Evolutionary conservation across 805 yeast species (phyloP), one percentile per base, ranked within the genome.

Genomic region (Starmera pachycereana): DNA sequence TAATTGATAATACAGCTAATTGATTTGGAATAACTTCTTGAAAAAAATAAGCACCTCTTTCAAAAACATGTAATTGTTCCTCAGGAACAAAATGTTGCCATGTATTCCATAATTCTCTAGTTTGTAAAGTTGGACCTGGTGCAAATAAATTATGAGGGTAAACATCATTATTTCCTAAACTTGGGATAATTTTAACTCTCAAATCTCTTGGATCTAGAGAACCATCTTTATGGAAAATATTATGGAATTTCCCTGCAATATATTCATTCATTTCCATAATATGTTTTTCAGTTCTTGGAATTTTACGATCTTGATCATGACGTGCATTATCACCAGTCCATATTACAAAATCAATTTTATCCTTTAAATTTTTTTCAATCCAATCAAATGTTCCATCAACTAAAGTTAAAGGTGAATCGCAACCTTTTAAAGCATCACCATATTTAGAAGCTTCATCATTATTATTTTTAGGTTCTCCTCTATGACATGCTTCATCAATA

Each of bases 261-360:
- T 65, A 47, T 45, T 71, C 68, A 54, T 85, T 85, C 75, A 79
- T 69, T 11, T 78, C 80, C 45, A 84, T 74, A 36, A 86, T 86
- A 41, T 78, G 75, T 42, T 54, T 52, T 52, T 85, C 94, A 1
- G 84, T 74, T 63, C 96, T 72, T 3, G 95, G 96, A 51, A 63
- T 61, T 16, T 57, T 55, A 54, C 94, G 66, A 60, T 85, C 95
- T 51, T 80, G 82, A 57, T 85, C 95, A 57, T 85, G 95, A 41
- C 95, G 69, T 36, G 83, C 74, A 51, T 85, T 86, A 60, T 86
- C 96, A 29, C 96, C 96, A 0, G 95, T 85, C 95, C 95, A 86
- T 12, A 86, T 72, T 11, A 86, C 79, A 59, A 86, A 86, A 57
- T 86, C 96, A 37, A 86, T 78, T 47, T 85, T 77, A 57, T 83